A percentile compares a stretch with the other conserved stretches of the same genome.
phyloP scores from a whole-genome alignment of 306 rosid genomes.

The Prunus armeniaca region DNA sequence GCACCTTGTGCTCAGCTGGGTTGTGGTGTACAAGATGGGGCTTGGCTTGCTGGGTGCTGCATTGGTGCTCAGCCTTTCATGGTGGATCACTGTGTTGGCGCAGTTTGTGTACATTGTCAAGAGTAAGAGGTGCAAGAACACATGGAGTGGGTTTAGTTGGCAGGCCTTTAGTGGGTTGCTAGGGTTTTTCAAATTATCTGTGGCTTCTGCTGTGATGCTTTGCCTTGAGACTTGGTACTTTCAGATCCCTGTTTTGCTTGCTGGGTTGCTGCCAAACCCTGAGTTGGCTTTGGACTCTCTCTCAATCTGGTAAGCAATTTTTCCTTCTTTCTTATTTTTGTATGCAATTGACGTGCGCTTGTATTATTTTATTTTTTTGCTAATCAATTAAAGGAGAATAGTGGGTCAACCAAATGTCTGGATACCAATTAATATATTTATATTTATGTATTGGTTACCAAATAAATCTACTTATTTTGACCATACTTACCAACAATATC shows the following conservation, averaged over 20 bases:
- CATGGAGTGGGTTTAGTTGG: constrained; percentile 64
- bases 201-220: constrained; percentile 68
- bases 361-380: too few relatives aligned
- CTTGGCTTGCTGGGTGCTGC: constrained; percentile 70
- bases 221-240: constrained; percentile 78
- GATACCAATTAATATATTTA: not conserved
- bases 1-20: constrained; percentile 56
- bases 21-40: constrained; percentile 50
- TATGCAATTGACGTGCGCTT: not conserved
- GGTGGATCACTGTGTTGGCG: constrained; percentile 72
- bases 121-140: constrained; percentile 48
- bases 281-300: constrained; percentile 73
- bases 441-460: too few relatives aligned
- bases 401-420: not conserved
- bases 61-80: constrained; percentile 62
- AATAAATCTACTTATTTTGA: too few relatives aligned
- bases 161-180: constrained; percentile 48
- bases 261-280: constrained; percentile 66
- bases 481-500: too few relatives aligned
- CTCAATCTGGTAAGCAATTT: constrained; percentile 46
- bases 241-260: constrained; percentile 70
- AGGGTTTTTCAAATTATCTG: constrained; percentile 58
- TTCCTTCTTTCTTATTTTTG: not conserved
- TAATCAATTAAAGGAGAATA: not conserved
- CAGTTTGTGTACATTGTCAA: constrained; percentile 61